Evolutionary conservation across 352 stramenopile genomes (phyloP), one percentile per base, ranked within the genome.

Genomic region (Phytophthora podocarpi): DNA sequence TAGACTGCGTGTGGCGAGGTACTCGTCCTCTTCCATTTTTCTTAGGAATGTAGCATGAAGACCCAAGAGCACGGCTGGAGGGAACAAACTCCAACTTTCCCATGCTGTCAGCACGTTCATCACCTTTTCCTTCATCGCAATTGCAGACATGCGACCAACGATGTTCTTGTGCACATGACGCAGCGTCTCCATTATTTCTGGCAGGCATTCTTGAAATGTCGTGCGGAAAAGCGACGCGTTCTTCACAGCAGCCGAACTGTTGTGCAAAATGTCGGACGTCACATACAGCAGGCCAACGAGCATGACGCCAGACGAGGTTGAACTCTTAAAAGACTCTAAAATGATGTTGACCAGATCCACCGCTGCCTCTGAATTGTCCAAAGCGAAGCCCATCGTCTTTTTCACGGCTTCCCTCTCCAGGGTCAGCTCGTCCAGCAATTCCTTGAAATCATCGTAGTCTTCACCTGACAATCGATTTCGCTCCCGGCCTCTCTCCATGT

Each of bases 151-250:
- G 21, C 85, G 82, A 9, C 85, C 85, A 24, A 57, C 52, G 2
- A 94, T 84, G 16, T 55, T 69, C n/a, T 80, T 80, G 45, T 89
- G 72, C 2, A 73, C 67, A 27, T 64, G 23, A 9, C 79, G 80
- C 28, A 94, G 62, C 5, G 62, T 49, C 21, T 91, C 71, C 42
- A 95, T 64, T 20, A 96, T 91, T 57, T 91, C 70, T 7, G 85
- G 87, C 27, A 97, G 52, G 37, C 63, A 82, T 5, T 89, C 80
- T 62, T 97, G 80, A 55, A 97, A 90, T 48, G 83, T 91, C 31
- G 88, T 93, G 3, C 90, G 85, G 46, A 96, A 97, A 13, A 90
- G 74, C 35, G 86, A 95, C n/a, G 88, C 88, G 46, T 97, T 96
- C 67, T 94, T 92, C 37, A 96, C 80, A 11, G 80, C 72, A 24